Conservation (phyloP, 1,284 basidiomycete species). For the Gomphus sp. region DNA sequence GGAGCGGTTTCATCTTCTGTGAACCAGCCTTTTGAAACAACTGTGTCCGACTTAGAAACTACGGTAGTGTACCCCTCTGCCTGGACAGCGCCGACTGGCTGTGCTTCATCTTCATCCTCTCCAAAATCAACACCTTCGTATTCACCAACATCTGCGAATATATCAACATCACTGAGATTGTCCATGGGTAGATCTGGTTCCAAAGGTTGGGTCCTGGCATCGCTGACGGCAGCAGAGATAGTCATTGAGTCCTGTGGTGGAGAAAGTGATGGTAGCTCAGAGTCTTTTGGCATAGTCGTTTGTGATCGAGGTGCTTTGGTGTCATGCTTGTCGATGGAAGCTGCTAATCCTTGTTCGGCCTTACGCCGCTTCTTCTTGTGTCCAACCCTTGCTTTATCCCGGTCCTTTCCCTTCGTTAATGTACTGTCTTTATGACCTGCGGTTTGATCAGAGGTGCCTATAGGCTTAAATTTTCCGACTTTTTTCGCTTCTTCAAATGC, state of each 20-base stretch:
- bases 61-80: conserved; percentile 10
- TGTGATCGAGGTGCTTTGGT: background rate
- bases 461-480: conserved; percentile 69
- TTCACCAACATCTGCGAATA: conserved; percentile 80
- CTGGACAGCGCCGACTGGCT: conserved; percentile 18
- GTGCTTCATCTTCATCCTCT: conserved; percentile 42
- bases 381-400: conserved; percentile 23
- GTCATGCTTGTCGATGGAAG: background rate
- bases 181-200: background rate
- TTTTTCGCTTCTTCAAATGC: conserved; percentile 44
- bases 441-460: conserved; percentile 59
- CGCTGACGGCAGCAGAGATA: no score
- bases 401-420: conserved; percentile 46
- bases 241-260: background rate
- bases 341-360: conserved; percentile 16
- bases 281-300: background rate
- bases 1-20: conserved; percentile 13
- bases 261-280: background rate
- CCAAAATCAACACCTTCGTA: conserved; percentile 65
- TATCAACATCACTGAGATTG: conserved; percentile 31
- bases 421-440: conserved; percentile 28
- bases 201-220: background rate
- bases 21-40: conserved; percentile 15
- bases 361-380: conserved; percentile 37
- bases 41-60: conserved; percentile 17